Evolutionary conservation across 805 yeast genomes (phyloP), one percentile per base, ranked within the genome.

Genomic region (Saturnispora hagleri): DNA sequence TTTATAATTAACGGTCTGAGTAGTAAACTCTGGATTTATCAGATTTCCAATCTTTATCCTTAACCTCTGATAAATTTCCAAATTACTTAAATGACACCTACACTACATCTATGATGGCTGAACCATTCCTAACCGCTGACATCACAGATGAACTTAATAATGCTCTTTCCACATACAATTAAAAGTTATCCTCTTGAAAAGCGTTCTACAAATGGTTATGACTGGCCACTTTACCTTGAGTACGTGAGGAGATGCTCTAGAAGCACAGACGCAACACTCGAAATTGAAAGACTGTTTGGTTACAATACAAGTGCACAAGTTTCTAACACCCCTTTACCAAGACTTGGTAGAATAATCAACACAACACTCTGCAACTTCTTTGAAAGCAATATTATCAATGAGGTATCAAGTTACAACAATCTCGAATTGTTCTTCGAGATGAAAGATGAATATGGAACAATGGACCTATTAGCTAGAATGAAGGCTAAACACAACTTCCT

Each of bases 201-300:
- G 8, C 42, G 24, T 9, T 38, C 42, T 9, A 10, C 22, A 18
- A 38, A 38, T 38, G 42, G 42, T 38, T 38, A 38, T 38, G 42
- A 18, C 22, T 38, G 42, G 26, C 42, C 26, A 18, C n/a, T 18
- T 9, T 18, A 38, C 13, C 22, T 38, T 38, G 24, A 38, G 20
- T 38, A 18, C 20, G 22, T 20, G 9, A 38, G 9, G 22, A 38
- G n/a, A 20, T 38, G 42, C 8, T 38, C 20, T 38, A 17, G 24
- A 38, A 38, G 42, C 13, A 38, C 42, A 2, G 42, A 35, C 24
- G 24, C 42, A 18, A 38, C 42, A 18, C 42, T 38, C 13, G 42
- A 18, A 18, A n/a, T 38, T 18, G 42, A 38, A 57, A 57, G 20
- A 48, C 22, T 43, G 5, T 38, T 38, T 18, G 13, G 8, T n/a